These are phyloP conservation scores for Mycena crocata DNA, from an alignment of 768 basidiomycete genomes.

Conservation along the genomic window DNA sequence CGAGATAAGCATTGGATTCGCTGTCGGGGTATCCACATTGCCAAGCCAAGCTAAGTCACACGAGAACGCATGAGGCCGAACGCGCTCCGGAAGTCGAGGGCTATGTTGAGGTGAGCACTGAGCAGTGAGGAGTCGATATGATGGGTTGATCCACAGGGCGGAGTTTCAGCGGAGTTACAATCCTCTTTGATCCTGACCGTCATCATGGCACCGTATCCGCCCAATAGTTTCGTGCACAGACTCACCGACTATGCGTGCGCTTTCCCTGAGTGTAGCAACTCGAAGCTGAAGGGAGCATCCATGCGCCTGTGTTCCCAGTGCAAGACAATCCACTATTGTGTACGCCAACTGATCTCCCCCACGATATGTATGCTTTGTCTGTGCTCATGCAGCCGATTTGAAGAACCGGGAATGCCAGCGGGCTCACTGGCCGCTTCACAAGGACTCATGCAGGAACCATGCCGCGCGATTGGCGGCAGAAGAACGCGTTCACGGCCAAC, in stretches of 20 bases:
- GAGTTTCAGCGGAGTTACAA: no score
- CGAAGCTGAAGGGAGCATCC: background rate
- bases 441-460: background rate
- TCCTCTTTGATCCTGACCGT: no score
- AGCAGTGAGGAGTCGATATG: no score
- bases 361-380: background rate
- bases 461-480: background rate
- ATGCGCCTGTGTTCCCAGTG: background rate
- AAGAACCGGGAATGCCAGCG: constrained; percentile 1
- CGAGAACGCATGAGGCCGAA: no score
- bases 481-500: background rate
- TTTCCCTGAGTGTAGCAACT: background rate
- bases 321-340: background rate
- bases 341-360: background rate
- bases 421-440: background rate
- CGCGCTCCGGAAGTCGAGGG: no score
- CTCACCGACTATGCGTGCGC: background rate
- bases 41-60: no score
- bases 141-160: no score
- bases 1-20: no score
- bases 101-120: no score
- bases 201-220: background rate
- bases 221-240: background rate
- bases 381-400: no score
- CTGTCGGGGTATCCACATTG: no score